phyloP scores from a whole-genome alignment of 225 moss, liverwort and hornwort species.

The Sphagnum tenellum region DNA sequence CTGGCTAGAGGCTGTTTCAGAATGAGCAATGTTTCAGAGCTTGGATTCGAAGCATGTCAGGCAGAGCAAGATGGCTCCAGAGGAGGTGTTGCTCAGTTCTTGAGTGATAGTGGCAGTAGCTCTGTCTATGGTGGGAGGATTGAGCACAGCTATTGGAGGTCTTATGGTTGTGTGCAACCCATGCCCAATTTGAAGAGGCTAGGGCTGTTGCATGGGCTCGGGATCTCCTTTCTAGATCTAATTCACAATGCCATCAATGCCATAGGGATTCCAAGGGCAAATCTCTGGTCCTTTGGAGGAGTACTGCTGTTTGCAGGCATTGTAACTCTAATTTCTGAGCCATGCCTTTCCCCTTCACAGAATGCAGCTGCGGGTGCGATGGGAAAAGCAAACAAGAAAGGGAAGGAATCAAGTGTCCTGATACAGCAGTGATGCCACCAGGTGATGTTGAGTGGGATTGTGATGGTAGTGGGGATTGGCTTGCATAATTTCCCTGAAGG shows the following conservation, averaged over 20 bases:
- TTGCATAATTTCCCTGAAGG: conserved; percentile 99
- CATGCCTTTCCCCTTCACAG: conserved; percentile 47
- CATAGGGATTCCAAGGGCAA: conserved; percentile 82
- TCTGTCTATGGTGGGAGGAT: conserved; percentile 50
- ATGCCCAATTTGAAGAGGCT: conserved; percentile 74
- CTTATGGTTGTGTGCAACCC: conserved; percentile 89
- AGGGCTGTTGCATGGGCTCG: conserved; percentile 77
- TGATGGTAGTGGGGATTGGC: conserved; percentile 64
- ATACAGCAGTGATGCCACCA: conserved; percentile 43
- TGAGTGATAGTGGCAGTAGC: conserved; percentile 48
- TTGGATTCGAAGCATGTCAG: too few species aligned
- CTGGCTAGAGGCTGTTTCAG: too few species aligned
- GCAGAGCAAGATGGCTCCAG: not conserved
- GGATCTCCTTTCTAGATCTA: conserved; percentile 86
- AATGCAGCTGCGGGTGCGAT: conserved; percentile 40
- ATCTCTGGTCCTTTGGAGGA: conserved; percentile 93
- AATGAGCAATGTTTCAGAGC: too few species aligned
- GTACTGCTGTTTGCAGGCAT: conserved; percentile 83
- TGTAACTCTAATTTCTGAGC: conserved; percentile 83
- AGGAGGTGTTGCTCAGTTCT: conserved; percentile 29
- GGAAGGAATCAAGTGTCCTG: conserved; percentile 15
- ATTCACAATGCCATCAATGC: conserved; percentile 99
- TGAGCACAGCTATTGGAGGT: conserved; percentile 71
- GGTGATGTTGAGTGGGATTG: conserved; percentile 44
- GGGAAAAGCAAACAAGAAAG: conserved; percentile 11